Evolutionary conservation across 108 stramenopile species (phyloP).

Genomic region (Craspedostauros australis): DNA sequence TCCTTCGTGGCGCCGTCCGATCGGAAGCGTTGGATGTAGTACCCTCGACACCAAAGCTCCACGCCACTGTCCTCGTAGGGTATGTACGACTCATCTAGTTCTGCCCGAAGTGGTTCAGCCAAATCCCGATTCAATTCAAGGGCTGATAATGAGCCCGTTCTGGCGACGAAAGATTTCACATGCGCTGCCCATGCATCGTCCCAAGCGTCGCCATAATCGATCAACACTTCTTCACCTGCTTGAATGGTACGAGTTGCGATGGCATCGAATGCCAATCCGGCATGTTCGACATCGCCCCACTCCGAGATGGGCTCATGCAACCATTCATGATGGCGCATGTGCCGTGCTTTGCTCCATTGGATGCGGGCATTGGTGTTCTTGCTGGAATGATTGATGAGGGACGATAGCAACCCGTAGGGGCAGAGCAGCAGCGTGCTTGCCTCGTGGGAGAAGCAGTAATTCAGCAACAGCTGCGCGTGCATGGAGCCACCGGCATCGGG

Average conservation of each 20-base stretch:
- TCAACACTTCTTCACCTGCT: constrained; percentile 62
- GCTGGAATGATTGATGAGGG: constrained; percentile 57
- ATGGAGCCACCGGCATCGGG: constrained; percentile 15
- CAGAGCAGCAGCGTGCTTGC: constrained; percentile 41
- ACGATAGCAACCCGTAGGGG: constrained; percentile 50
- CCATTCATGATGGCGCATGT: constrained; percentile 49
- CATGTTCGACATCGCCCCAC: constrained; percentile 31
- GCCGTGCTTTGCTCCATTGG: constrained; percentile 36
- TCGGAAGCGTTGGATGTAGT: neutral
- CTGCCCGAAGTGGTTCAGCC: neutral
- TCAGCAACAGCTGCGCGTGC: constrained; percentile 25
- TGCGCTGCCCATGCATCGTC: constrained; percentile 59
- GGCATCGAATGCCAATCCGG: constrained; percentile 47
- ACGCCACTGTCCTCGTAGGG: constrained; percentile 1
- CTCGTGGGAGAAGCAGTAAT: constrained; percentile 52
- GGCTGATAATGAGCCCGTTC: neutral
- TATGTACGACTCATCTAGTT: neutral
- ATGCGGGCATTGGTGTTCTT: constrained; percentile 44
- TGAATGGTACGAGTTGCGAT: constrained; percentile 50
- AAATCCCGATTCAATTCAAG: constrained; percentile 12
- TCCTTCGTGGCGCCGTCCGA: neutral
- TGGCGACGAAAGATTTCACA: constrained; percentile 30
- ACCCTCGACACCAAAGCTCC: neutral
- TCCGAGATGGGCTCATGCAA: constrained; percentile 37
- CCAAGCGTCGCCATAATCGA: constrained; percentile 71